Base-by-base conservation (phyloP, 441 rosid genomes). In the Melastoma candidum region DNA sequence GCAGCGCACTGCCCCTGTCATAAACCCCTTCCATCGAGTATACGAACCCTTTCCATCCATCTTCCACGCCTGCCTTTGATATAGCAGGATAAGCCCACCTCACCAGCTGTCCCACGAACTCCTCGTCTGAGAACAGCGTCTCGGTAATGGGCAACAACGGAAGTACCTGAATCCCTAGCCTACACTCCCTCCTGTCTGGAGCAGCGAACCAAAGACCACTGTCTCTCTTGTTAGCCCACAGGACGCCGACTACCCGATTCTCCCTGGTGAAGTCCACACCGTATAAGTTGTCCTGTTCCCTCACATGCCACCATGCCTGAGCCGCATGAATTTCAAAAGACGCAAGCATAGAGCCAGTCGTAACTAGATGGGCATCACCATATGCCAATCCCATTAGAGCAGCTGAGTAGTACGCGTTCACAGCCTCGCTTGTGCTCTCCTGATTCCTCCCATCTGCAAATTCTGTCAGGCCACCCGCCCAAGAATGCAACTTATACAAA, bases 401-500 rank as follows among this genome's bases (percentile, higher is more conserved):
- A 0, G 95, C 92, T 0, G 97, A 84, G 66, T 88, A 92, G 68
- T 85, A 92, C 0, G 80, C 97, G 32, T 85, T 88, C 57, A 88
- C 84, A 2, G 98, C 97, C 69, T 92, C 98, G 12, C 95, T 81
- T 0, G 98, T 82, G 73, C 92, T 92, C 72, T 92, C 95, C 39
- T 92, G 95, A 59, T 92, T 80, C 73, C 98, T 63, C 39, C 98
- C 97, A 61, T 92, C 97, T 0, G 82, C 85, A 26, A 84, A 88
- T 74, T 84, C 95, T 8, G 87, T 92, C 65, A 92, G 68, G 48
- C 97, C 97, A 44, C 92, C 87, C 5, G 98, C 97, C 97, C 98
- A 92, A 36, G 98, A 92, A 67, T 88, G 97, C 60, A 88, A 68
- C 60, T 86, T 92, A 46, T 79, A 92, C 57, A 88, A 54, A 68